Evolutionary conservation across 306 rosid species (phyloP).

Genomic region (Cicer bijugum): DNA sequence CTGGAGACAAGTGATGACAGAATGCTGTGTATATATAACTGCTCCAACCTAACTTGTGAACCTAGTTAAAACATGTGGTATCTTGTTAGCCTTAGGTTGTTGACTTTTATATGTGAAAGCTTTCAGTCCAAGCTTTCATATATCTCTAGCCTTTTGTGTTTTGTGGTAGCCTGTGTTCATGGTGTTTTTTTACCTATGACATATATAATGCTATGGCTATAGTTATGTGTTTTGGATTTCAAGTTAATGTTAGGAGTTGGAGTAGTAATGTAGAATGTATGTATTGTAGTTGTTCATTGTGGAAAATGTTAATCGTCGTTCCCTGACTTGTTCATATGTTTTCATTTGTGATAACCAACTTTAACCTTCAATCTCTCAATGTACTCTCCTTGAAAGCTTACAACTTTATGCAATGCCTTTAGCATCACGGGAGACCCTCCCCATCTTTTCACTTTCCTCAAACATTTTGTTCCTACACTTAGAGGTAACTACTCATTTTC

Average conservation of each 20-base stretch:
- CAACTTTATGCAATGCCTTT: no score
- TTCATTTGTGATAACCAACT: neutral
- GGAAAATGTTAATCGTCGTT: no score
- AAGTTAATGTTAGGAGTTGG: neutral
- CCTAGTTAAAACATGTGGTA: neutral
- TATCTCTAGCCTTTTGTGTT: conserved; percentile 1
- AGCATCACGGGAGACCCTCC: no score
- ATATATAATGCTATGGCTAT: neutral
- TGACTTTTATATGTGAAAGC: neutral
- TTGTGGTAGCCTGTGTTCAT: conserved; percentile 26
- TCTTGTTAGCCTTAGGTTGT: conserved; percentile 15
- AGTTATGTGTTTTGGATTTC: neutral
- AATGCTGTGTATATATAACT: conserved; percentile 46
- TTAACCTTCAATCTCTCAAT: neutral
- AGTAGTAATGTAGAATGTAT: no score
- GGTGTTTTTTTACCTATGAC: neutral
- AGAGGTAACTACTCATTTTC: no score
- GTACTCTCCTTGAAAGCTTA: no score
- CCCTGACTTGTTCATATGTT: neutral
- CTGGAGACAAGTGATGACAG: neutral
- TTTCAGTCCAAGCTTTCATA: neutral
- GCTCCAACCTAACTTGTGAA: neutral
- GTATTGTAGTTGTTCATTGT: no score
- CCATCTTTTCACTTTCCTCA: no score
- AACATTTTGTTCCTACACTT: no score